phyloP scores from a whole-genome alignment of 441 rosid species.

The Croton laevigatus region DNA sequence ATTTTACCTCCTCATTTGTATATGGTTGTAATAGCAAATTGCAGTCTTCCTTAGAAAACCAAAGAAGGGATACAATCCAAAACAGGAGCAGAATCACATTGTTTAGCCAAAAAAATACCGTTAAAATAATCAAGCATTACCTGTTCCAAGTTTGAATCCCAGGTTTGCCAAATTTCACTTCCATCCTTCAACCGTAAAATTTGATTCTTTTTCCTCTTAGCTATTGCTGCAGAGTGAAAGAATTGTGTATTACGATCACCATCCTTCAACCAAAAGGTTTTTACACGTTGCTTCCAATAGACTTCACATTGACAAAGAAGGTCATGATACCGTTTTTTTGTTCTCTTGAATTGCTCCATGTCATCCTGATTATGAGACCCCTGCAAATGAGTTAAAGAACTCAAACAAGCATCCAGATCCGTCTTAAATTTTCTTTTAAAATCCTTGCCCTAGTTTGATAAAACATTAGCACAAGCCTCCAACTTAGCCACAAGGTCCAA shows the following conservation, averaged over 20 bases:
- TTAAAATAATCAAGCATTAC: background rate
- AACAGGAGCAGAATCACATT: background rate
- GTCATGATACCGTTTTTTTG: background rate
- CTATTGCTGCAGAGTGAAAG: background rate
- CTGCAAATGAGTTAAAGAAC: background rate
- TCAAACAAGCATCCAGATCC: background rate
- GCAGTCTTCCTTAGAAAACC: background rate
- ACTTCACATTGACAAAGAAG: background rate
- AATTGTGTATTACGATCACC: background rate
- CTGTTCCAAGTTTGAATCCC: background rate
- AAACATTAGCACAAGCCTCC: too few species aligned
- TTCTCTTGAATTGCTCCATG: too few species aligned
- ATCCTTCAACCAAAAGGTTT: background rate
- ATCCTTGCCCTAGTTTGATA: too few species aligned
- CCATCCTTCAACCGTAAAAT: background rate
- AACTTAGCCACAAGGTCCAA: background rate
- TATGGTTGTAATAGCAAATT: background rate
- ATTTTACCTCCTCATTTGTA: background rate
- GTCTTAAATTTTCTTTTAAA: too few species aligned
- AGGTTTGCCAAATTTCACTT: background rate
- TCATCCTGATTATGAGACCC: background rate
- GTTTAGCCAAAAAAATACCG: background rate
- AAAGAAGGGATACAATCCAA: background rate
- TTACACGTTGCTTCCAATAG: background rate
- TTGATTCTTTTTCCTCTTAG: background rate